Conservation (phyloP, 2,329 filamentous ascomycete species). For the Xylariaceae sp. region DNA sequence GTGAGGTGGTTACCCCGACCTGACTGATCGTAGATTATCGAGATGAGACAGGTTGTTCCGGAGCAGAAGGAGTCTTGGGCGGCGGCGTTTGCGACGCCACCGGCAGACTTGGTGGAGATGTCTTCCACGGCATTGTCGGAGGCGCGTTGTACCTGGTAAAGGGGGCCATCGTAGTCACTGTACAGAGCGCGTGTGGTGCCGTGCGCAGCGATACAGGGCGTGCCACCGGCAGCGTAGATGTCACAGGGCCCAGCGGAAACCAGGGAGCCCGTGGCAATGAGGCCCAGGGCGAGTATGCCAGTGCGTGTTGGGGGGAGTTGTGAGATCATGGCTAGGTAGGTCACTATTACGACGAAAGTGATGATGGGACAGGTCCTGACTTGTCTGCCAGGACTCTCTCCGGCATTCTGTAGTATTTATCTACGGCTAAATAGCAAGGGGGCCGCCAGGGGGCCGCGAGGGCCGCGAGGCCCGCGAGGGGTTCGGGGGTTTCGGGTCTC, state of each 20-base stretch:
- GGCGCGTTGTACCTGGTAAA: slow-evolving; percentile 56
- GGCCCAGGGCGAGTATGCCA: slow-evolving; percentile 11
- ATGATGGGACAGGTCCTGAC: neutral
- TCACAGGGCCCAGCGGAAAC: slow-evolving; percentile 53
- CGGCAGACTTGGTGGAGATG: slow-evolving; percentile 48
- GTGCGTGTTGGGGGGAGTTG: neutral
- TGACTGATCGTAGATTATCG: slow-evolving; percentile 61
- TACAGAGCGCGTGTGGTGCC: slow-evolving; percentile 61
- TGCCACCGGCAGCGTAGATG: slow-evolving; percentile 52
- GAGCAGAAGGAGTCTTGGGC: slow-evolving; percentile 57
- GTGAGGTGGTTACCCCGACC: slow-evolving; percentile 57
- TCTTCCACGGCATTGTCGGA: slow-evolving; percentile 45
- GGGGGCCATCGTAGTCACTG: slow-evolving; percentile 43
- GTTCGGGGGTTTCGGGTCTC: neutral
- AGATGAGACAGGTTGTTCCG: slow-evolving; percentile 57
- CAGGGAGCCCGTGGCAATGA: slow-evolving; percentile 12
- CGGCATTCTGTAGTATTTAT: slow-evolving; percentile 3
- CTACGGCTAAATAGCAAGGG: neutral
- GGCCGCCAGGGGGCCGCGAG: too few species aligned
- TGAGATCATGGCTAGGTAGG: slow-evolving; percentile 1
- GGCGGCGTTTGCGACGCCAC: slow-evolving; percentile 57
- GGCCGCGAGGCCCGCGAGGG: too few species aligned
- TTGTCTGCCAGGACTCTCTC: neutral
- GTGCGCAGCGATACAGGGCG: slow-evolving; percentile 60
- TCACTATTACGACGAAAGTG: neutral